Evolutionary conservation across 2,329 filamentous ascomycete species (phyloP), one percentile per base, ranked within the genome.

Genomic region (Microdochium trichocladiopsis): DNA sequence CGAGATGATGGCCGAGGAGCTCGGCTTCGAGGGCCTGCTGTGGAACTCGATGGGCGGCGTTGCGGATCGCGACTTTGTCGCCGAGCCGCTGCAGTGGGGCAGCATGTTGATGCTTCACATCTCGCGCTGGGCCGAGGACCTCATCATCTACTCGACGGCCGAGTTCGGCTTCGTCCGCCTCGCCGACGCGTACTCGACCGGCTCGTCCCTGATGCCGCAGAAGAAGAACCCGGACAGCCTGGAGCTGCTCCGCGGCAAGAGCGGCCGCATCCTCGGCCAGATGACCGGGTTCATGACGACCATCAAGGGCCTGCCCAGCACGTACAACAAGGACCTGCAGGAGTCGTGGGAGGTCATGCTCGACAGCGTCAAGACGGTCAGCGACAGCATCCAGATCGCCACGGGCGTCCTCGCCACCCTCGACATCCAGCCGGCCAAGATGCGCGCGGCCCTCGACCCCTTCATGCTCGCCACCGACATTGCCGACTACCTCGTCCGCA

Each of bases 271-370:
- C 79, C 41, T 55, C 28, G 55, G 54, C 2, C 58, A 60, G 50
- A 60, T 93, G 83, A 81, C 87, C 4, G 89, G 88, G 36, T 72
- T 94, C 57, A 90, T 90, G 79, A 85, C 84, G 72, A 88, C 84
- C 36, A 77, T 73, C 51, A 80, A 80, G 67, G 87, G 87, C 52
- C 80, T 94, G 25, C 88, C 89, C 2, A 87, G 81, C 45, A 90
- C 87, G 2, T 95, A 95, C 76, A 93, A 95, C 76, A 95, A 95
- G 72, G 90, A 95, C 68, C 71, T 95, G n/a, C 90, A 96, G 70
- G 90, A 95, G 72, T 86, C 83, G 53, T 85, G 89, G 56, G 87
- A 95, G 75, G 86, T 87, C n/a, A 83, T 95, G 72, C 80, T 95
- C 49, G 89, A 95, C 68, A 82, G 86, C 66, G 81, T 92, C 69